phyloP scores from a whole-genome alignment of 345 rosid species.

The Bruguiera sexangula region DNA sequence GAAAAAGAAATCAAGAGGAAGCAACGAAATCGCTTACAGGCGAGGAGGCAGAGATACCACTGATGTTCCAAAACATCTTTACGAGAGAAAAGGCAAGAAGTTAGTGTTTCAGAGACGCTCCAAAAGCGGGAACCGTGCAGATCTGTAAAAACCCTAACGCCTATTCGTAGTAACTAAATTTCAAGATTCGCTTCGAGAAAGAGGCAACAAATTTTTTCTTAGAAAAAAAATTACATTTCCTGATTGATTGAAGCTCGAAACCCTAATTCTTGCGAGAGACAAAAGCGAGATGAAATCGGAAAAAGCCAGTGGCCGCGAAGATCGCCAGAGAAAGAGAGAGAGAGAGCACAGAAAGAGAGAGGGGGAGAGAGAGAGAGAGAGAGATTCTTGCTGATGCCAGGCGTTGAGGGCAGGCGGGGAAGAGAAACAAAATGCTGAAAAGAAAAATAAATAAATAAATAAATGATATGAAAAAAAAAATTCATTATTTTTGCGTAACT shows the following conservation, averaged over 20 bases:
- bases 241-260: slow-evolving; percentile 12
- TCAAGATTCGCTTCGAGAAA: slow-evolving; percentile 15
- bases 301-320: slow-evolving; percentile 29
- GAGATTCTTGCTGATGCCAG: too few species aligned
- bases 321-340: slow-evolving; percentile 29
- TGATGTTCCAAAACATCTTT: slow-evolving; percentile 94
- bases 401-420: too few species aligned
- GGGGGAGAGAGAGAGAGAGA: background rate
- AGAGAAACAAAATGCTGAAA: background rate
- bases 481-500: too few species aligned
- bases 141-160: slow-evolving; percentile 56
- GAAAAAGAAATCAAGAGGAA: slow-evolving; percentile 4
- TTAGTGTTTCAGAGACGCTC: slow-evolving; percentile 18
- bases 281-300: slow-evolving; percentile 19
- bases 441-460: too few species aligned
- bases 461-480: too few species aligned
- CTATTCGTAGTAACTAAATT: slow-evolving; percentile 8
- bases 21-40: slow-evolving; percentile 60
- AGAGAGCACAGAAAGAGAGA: slow-evolving; percentile 7
- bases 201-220: background rate
- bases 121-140: slow-evolving; percentile 27
- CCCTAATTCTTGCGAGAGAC: slow-evolving; percentile 29
- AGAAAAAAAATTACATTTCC: too few species aligned
- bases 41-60: slow-evolving; percentile 80
- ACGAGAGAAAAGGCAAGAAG: background rate